Evolutionary conservation across 208 protist genomes (phyloP).

Genomic region (Crithidia brevicula): DNA sequence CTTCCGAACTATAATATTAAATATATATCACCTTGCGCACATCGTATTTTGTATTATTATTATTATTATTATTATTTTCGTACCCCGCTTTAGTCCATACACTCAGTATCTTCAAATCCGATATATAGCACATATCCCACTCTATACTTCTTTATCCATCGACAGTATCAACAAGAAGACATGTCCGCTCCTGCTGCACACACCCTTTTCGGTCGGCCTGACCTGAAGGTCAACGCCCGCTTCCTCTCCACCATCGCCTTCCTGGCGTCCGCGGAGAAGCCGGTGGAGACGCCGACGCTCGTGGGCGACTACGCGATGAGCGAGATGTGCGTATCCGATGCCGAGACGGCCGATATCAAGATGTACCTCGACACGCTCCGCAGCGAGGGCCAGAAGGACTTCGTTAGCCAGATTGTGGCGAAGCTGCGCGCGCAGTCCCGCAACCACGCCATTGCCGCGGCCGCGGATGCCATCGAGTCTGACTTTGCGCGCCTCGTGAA

Average conservation of each 20-base stretch:
- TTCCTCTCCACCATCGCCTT: slow-evolving; percentile 37
- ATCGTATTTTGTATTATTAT: neutral
- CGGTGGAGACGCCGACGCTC: slow-evolving; percentile 36
- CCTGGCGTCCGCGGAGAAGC: slow-evolving; percentile 45
- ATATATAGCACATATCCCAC: no score
- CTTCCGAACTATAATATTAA: neutral
- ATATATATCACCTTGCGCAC: neutral
- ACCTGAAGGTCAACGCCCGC: slow-evolving; percentile 38
- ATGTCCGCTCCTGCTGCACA: slow-evolving; percentile 20
- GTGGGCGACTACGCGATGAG: slow-evolving; percentile 49
- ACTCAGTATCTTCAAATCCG: neutral
- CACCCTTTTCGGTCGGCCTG: slow-evolving; percentile 38
- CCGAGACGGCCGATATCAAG: slow-evolving; percentile 35
- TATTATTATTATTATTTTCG: no score
- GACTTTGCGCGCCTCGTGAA: slow-evolving; percentile 46
- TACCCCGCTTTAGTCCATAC: no score
- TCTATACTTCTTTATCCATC: no score
- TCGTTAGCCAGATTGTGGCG: slow-evolving; percentile 36
- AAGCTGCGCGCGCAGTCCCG: slow-evolving; percentile 26
- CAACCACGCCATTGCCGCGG: slow-evolving; percentile 27
- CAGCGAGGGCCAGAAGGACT: slow-evolving; percentile 31
- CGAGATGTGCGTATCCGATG: slow-evolving; percentile 58
- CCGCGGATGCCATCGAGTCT: slow-evolving; percentile 39
- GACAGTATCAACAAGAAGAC: neutral
- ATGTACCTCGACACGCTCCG: slow-evolving; percentile 38